Evolutionary conservation across 1,139 yeast species (phyloP), one percentile per base, ranked within the genome.

Genomic region (Yamadazyma spencermartinsiae): DNA sequence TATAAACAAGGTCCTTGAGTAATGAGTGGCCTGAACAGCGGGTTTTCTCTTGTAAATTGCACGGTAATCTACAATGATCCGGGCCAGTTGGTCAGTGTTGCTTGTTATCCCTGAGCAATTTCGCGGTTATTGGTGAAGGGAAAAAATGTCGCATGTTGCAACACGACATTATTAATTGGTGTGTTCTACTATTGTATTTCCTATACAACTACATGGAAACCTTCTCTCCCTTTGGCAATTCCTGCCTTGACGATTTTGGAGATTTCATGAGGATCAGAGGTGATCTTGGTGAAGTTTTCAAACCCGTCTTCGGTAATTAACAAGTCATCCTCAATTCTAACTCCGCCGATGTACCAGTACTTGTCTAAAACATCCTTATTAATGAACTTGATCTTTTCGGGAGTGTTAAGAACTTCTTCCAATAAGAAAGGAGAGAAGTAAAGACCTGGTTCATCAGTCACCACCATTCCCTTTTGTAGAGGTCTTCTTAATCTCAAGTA

Each of bases 361-460:
- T 79, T 80, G 39, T 86, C 81, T 48, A 92, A 70, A 2, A 83
- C 80, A 0, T 76, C 79, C 48, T 63, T 61, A 55, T 88, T 73
- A 43, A 92, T 82, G 60, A 66, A 87, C 54, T 80, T 79, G 30
- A 69, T 55, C 52, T 79, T 79, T 26, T 68, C 64, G 2, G 80
- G 77, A 48, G 82, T 77, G 40, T 78, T 68, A 50, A 86, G 64
- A 3, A 79, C 76, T 26, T 83, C 80, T 41, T 85, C 80, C 38
- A 92, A 71, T 54, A 90, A 68, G 54, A 82, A 86, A 28, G 90
- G 87, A 37, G 92, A 86, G 63, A 92, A 92, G 61, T 92, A 92
- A 46, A 85, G 75, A 28, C 98, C 98, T 4, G 98, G 98, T 60
- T 92, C 98, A 50, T 90, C 88, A 1, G 98, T 92, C 4, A 92